A percentile compares a stretch with the other conserved stretches of the same genome.
Evolutionary conservation across 2,329 filamentous ascomycete genomes (phyloP).

Genomic region (Teratosphaeria gauchensis): DNA sequence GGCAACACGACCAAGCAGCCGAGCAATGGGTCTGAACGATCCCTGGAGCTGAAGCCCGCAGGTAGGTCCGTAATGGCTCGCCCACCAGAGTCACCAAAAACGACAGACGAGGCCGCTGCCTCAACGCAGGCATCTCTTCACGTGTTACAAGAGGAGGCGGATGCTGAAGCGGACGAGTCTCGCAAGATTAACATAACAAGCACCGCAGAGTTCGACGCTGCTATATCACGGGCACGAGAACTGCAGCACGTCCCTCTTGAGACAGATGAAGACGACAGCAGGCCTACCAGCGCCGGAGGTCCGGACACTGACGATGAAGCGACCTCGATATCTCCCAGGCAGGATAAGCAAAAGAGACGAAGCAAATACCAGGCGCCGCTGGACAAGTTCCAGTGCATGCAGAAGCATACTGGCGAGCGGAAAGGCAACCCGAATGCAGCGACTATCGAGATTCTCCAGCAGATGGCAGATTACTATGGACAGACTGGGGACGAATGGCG

Average conservation of each 20-base stretch:
- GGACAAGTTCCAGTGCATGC: conserved; percentile 50
- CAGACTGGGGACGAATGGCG: conserved; percentile 71
- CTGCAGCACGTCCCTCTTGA: conserved; percentile 47
- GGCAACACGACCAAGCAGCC: not conserved
- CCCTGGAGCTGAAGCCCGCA: conserved; percentile 43
- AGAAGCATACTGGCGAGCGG: conserved; percentile 40
- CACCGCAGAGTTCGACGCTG: conserved; percentile 51
- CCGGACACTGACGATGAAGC: conserved; percentile 7
- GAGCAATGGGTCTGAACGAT: conserved; percentile 19
- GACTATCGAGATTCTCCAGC: conserved; percentile 66
- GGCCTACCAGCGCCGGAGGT: conserved; percentile 19
- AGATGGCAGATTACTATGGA: conserved; percentile 71
- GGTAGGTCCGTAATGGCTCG: conserved; percentile 31
- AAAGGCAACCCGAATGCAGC: conserved; percentile 58
- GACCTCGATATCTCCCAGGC: not conserved
- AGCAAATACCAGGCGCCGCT: conserved; percentile 16
- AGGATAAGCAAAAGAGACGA: conserved; percentile 12
- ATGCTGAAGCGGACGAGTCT: not conserved
- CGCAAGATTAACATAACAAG: not conserved
- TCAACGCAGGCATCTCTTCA: not conserved
- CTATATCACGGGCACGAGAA: conserved; percentile 54
- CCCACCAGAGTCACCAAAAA: conserved; percentile 29
- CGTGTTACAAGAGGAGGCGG: not conserved
- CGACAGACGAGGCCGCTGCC: conserved; percentile 26
- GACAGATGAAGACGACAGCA: conserved; percentile 26